Evolutionary conservation across 768 basidiomycete genomes (phyloP), one percentile per base, ranked within the genome.

Genomic region (Roridomyces roridus): DNA sequence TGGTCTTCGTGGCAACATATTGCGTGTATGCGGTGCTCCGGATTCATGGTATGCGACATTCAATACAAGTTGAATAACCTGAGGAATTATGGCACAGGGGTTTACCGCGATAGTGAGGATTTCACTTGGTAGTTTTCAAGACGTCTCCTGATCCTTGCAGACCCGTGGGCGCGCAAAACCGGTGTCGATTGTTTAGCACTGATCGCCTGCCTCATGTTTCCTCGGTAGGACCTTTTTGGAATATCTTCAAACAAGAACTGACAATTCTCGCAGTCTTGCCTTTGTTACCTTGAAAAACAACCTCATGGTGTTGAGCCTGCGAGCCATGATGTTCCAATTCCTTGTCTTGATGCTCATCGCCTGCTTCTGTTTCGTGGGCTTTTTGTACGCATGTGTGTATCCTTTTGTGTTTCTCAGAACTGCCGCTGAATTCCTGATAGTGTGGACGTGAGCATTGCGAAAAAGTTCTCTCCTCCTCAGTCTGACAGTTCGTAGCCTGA

Each of bases 301-400:
- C 59, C 76, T 90, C 36, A 88, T 91, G 84, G 89, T 92, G 20
- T 78, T 93, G 21, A 88, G 91, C 7, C 73, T 94, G 28, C 87
- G 96, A 2, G 93, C 95, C 1, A 96, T 98, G 95, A 85, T 98
- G 54, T 79, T 88, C 59, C 94, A 98, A 68, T 98, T 98, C 67
- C 72, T 83, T 20, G 75, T 85, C n/a, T 77, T 94, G 21, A 92
- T 94, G 91, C 66, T 87, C 26, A 89, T 94, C 17, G 93, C 94
- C 5, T 86, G 84, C 1, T 96, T 94, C 68, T 96, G 94, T 67
- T 97, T 97, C 69, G 85, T 87, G 29, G 95, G 95, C 3, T 98
- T 98, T 71, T 71, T 94, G 41, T 98, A 97, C 73, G 94, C 93
- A 0, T 77, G 31, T 34, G 31, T 15, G 31, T 34, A 15, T 10